These are phyloP conservation scores for Kazachstania viticola DNA, from an alignment of 805 yeast species.

Conservation along the genomic window DNA sequence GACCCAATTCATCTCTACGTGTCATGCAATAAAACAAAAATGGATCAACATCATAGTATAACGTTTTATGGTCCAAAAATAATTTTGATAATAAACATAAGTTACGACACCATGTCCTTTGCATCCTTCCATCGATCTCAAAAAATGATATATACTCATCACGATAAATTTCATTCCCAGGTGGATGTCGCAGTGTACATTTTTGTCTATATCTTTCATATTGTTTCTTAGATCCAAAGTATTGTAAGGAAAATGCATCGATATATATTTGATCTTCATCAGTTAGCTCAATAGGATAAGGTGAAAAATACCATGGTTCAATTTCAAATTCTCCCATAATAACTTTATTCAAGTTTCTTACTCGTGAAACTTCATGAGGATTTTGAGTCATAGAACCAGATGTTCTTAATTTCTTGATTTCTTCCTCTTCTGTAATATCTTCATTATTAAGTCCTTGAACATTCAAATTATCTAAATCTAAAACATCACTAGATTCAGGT, in stretches of 20 bases:
- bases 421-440: constrained; percentile 77
- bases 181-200: constrained; percentile 88
- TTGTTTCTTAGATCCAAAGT: constrained; percentile 81
- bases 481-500: constrained; percentile 42
- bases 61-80: constrained; percentile 89
- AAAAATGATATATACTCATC: constrained; percentile 89
- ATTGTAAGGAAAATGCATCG: constrained; percentile 82
- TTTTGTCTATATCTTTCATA: constrained; percentile 85
- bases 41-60: constrained; percentile 97
- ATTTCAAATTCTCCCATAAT: constrained; percentile 84
- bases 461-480: constrained; percentile 75
- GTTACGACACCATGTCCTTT: constrained; percentile 95
- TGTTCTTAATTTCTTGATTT: constrained; percentile 80
- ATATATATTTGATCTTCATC: constrained; percentile 85
- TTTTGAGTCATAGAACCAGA: constrained; percentile 97
- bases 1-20: constrained; percentile 76
- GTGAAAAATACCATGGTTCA: constrained; percentile 98
- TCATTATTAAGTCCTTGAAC: constrained; percentile 71
- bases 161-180: constrained; percentile 94
- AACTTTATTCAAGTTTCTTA: constrained; percentile 67
- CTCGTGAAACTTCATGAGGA: constrained; percentile 75
- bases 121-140: constrained; percentile 94
- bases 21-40: constrained; percentile 95
- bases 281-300: constrained; percentile 89
- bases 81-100: constrained; percentile 81